Evolutionary conservation across 768 basidiomycete genomes (phyloP).

Genomic region (Erythrobasidium yunnanense): DNA sequence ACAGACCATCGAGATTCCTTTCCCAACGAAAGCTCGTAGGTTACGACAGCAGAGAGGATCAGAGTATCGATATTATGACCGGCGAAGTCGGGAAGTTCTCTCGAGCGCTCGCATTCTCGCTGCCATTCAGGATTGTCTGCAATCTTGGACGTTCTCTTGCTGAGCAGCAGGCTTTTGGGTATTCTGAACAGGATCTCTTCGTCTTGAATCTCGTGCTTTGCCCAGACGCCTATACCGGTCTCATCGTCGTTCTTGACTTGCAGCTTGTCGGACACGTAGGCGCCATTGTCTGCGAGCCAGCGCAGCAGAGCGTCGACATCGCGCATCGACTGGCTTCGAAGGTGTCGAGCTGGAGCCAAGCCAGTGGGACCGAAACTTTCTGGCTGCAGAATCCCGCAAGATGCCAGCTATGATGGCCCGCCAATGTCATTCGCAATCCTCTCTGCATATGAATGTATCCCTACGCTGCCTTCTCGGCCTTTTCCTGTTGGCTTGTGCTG

Average conservation of each 20-base stretch:
- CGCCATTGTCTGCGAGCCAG: slow-evolving; percentile 28
- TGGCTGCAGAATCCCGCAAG: too few species aligned
- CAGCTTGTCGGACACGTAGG: slow-evolving; percentile 27
- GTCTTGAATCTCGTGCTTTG: not conserved
- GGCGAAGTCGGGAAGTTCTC: not conserved
- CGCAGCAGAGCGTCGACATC: not conserved
- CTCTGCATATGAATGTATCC: too few species aligned
- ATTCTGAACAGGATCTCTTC: slow-evolving; percentile 34
- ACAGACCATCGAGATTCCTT: slow-evolving; percentile 39
- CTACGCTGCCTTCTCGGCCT: too few species aligned
- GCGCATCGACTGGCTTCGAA: not conserved
- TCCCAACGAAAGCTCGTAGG: slow-evolving; percentile 40
- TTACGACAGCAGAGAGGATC: slow-evolving; percentile 40
- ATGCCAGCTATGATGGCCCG: too few species aligned
- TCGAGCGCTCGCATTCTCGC: not conserved
- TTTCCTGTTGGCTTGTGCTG: not conserved
- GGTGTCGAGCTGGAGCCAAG: not conserved
- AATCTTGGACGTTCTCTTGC: slow-evolving; percentile 35
- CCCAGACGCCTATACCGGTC: not conserved
- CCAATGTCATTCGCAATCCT: too few species aligned
- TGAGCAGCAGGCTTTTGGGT: slow-evolving; percentile 38
- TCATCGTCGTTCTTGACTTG: slow-evolving; percentile 1
- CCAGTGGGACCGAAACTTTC: too few species aligned
- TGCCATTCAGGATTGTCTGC: slow-evolving; percentile 1
- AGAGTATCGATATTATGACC: slow-evolving; percentile 34